Base-by-base conservation (phyloP, 2,329 filamentous ascomycete genomes). In the Penicillium sclerotigenum region DNA sequence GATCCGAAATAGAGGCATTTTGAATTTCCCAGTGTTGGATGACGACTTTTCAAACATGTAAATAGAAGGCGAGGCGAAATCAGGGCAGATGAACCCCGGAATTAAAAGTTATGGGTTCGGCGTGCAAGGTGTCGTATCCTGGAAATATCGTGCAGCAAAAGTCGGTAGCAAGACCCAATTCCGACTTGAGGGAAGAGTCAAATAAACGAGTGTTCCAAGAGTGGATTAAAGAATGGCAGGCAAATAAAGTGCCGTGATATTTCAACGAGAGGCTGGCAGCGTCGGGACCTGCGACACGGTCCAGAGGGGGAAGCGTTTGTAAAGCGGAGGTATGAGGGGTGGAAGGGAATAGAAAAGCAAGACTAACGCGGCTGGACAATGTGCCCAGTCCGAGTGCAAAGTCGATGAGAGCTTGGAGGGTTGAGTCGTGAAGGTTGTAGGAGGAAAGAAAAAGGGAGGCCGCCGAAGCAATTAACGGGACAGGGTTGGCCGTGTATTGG, bases 1-100 rank as follows among this genome's bases (percentile, higher is more conserved):
- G 33, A 72, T 62, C 57, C 74, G 69, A 59, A 76, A 66, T 47
- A 71, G 64, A 60, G 73, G 71, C 72, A 75, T 75, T 60, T 66
- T 74, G 67, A 65, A 57, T 45, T 22, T 40, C 40, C 46, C 31
- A 57, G 70, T 60, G 58, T 57, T 58, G 60, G 62, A 60, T 58
- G 56, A 47, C 16, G 64, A 59, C 53, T 71, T 67, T 56, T 71
- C 65, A 58, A 68, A 68, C 67, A 71, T 70, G 64, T 69, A 69
- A 64, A 58, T 59, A 41, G 48, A 41, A 20, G 41, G 40, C 49
- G 48, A 34, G 33, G 33, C 33, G 53, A 46, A 24, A 46, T 31
- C n/a, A 26, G 28, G 47, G 40, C n/a, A 31, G 40, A 34, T 18
- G 26, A 38, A 50, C 46, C 40, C 42, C 37, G 40, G 45, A 38